Evolutionary conservation across 371 early-diverging fungal genomes (phyloP).

Genomic region (Mucor racemosus): DNA sequence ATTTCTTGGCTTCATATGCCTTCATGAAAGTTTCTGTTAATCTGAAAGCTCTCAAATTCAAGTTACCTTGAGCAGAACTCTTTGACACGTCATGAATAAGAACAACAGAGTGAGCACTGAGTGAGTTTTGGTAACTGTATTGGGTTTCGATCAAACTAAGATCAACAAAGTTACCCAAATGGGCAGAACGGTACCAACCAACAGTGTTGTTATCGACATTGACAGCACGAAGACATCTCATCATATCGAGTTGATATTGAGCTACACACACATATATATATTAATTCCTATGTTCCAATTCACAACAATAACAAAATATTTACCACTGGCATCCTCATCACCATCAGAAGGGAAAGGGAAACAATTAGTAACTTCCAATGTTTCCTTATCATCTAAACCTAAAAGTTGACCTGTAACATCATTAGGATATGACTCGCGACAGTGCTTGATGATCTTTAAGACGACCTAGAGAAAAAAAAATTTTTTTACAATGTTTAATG

Average conservation of each 20-base stretch:
- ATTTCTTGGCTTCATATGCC: conserved; percentile 81
- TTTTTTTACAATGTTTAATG: background rate
- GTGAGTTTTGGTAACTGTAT: conserved; percentile 87
- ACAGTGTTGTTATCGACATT: conserved; percentile 95
- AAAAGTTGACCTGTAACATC: conserved; percentile 91
- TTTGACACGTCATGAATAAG: conserved; percentile 91
- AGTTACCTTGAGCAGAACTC: conserved; percentile 82
- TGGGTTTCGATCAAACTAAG: conserved; percentile 90
- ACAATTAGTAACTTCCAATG: conserved; percentile 89
- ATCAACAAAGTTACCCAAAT: conserved; percentile 89
- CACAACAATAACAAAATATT: background rate
- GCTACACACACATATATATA: conserved; percentile 43
- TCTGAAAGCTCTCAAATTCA: conserved; percentile 88
- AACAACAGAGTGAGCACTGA: conserved; percentile 83
- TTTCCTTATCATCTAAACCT: conserved; percentile 83
- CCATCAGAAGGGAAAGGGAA: conserved; percentile 80
- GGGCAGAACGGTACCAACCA: conserved; percentile 96
- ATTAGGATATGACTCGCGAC: conserved; percentile 79
- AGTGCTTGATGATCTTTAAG: conserved; percentile 95
- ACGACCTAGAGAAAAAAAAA: conserved; percentile 62
- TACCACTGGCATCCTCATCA: conserved; percentile 57
- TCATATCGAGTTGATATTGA: conserved; percentile 93
- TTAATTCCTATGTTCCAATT: background rate
- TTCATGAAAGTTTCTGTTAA: conserved; percentile 86
- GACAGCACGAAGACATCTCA: conserved; percentile 89